phyloP scores from a whole-genome alignment of 257 asterid genomes.

The Nicotiana paniculata region DNA sequence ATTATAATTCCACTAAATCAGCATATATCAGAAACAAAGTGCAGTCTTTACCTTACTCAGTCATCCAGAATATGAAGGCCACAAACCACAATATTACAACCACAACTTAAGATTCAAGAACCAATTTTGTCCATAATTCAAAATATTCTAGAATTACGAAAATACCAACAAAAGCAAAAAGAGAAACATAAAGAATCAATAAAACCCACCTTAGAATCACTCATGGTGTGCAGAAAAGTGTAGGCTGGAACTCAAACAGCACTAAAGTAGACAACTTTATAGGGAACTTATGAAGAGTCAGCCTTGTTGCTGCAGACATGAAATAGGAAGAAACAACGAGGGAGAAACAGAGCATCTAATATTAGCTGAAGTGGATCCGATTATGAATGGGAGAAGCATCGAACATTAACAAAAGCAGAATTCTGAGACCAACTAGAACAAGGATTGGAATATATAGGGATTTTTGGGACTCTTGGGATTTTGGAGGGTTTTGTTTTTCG shows the following conservation, averaged over 20 bases:
- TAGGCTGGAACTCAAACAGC: background rate
- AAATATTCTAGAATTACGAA: background rate
- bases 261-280: slow-evolving; percentile 26
- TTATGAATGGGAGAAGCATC: slow-evolving; percentile 36
- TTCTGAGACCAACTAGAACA: background rate
- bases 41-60: background rate
- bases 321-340: slow-evolving; percentile 12
- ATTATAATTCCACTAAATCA: background rate
- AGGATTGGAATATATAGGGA: background rate
- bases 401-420: background rate
- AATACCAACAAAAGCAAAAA: background rate
- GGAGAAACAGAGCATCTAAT: slow-evolving; percentile 31
- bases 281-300: slow-evolving; percentile 18
- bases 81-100: background rate
- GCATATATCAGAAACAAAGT: background rate
- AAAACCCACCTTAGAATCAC: slow-evolving; percentile 50
- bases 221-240: slow-evolving; percentile 39
- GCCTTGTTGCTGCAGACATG: slow-evolving; percentile 47
- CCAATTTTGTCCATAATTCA: background rate
- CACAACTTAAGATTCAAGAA: background rate
- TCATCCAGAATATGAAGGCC: background rate
- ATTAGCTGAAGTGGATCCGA: slow-evolving; percentile 14
- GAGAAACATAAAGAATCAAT: background rate
- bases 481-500: background rate
- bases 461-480: background rate